Evolutionary conservation across 2,329 filamentous ascomycete genomes (phyloP).

Genomic region (Truncatella angustata): DNA sequence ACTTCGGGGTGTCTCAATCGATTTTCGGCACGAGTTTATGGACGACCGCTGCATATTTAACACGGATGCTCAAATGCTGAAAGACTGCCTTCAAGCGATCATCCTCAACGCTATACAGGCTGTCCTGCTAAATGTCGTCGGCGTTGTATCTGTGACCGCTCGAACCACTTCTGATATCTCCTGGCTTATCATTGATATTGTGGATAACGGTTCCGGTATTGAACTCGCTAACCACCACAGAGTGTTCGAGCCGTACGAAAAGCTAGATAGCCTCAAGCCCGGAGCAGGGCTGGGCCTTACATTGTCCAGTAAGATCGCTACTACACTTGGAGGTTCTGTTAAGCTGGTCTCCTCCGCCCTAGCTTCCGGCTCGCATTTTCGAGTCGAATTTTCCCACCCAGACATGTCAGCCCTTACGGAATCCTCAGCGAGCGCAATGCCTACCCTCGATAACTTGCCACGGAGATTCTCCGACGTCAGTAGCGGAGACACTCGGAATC

Average conservation of each 20-base stretch:
- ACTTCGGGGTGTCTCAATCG: slow-evolving; percentile 1
- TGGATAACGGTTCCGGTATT: slow-evolving; percentile 10
- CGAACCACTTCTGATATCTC: neutral
- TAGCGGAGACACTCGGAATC: neutral
- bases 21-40: slow-evolving; percentile 3
- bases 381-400: slow-evolving; percentile 1
- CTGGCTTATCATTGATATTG: slow-evolving; percentile 4
- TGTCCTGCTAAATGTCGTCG: neutral
- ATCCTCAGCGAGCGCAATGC: neutral
- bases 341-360: slow-evolving; percentile 7
- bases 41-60: neutral
- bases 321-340: slow-evolving; percentile 2
- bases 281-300: slow-evolving; percentile 10
- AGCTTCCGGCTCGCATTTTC: slow-evolving; percentile 7
- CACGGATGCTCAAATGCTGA: slow-evolving; percentile 8
- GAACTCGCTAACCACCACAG: neutral
- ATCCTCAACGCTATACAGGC: slow-evolving; percentile 9
- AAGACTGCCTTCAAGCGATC: slow-evolving; percentile 1
- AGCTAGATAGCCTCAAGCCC: slow-evolving; percentile 8
- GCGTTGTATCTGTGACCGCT: neutral
- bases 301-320: slow-evolving; percentile 7
- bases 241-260: slow-evolving; percentile 12
- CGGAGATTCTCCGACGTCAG: neutral
- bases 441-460: neutral
- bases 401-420: neutral